Evolutionary conservation across 2,329 filamentous ascomycete genomes (phyloP), one percentile per base, ranked within the genome.

Genomic region (Mariannaea elegans): DNA sequence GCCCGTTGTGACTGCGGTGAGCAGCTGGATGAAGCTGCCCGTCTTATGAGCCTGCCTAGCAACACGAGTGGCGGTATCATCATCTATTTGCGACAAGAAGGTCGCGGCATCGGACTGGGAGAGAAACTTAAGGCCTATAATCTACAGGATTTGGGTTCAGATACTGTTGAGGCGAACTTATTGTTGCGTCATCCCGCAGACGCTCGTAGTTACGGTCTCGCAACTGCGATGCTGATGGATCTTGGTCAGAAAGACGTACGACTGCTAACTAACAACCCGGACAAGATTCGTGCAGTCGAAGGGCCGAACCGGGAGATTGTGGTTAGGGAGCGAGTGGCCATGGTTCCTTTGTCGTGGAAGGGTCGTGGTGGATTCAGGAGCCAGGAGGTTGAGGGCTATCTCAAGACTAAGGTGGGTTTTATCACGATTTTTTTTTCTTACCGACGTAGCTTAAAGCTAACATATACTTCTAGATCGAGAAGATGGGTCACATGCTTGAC

Each of bases 51-150:
- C 14, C 80, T 93, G 24, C 89, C 87, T 9, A 75, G 79, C 62
- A 82, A 82, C 68, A 74, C 81, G 52, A 85, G 81, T 2, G 94
- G 94, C 14, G 95, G 95, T 31, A 93, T 97, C 53, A 97, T 99
- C 66, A 89, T 99, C 68, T 99, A 99, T 73, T 83, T 99, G 19
- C 90, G 95, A 19, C 95, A 99, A 77, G 95, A 99, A 79, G 95
- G 95, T 0, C 91, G 95, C 21, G 95, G 95, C 2, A 99, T 99
- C 65, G 95, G 95, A 0, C 84, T 99, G 0, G 90, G 92, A 2
- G 94, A 97, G 79, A 99, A 99, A 77, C 84, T 99, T 36, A 98
- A 99, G 78, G 95, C 95, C 4, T 99, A 99, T 77, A 99, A 99
- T 72, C 82, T 99, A 41, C 95, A 99, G 75, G 95, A 99, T 77